A percentile compares a stretch with the other conserved stretches of the same genome.
Evolutionary conservation across 2,329 filamentous ascomycete genomes (phyloP).

Genomic region (Botryotinia narcissicola): DNA sequence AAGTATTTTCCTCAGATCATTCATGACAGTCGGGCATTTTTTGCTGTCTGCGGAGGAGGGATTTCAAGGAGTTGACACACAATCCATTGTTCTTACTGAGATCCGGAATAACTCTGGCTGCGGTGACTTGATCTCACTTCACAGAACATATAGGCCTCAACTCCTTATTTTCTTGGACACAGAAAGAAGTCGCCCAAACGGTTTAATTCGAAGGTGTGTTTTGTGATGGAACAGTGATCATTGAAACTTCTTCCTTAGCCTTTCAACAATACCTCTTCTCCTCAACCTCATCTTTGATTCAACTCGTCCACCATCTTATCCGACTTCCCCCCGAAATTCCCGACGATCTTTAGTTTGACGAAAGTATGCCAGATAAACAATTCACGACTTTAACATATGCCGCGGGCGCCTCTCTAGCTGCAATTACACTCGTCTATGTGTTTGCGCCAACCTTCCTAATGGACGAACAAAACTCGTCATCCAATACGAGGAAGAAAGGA

Average conservation of each 20-base stretch:
- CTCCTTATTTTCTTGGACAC: conserved; percentile 9
- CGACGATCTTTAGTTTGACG: conserved; percentile 9
- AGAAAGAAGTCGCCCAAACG: background rate
- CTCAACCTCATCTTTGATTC: conserved; percentile 9
- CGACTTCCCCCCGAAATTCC: background rate
- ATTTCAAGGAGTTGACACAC: background rate
- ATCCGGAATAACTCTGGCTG: conserved; percentile 5
- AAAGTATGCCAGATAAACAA: conserved; percentile 73
- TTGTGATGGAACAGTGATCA: conserved; percentile 13
- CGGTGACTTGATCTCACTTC: background rate
- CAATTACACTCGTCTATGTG: conserved; percentile 92
- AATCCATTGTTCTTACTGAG: background rate
- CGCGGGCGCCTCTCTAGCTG: conserved; percentile 90
- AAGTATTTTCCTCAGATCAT: background rate
- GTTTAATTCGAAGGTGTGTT: conserved; percentile 16
- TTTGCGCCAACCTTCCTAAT: conserved; percentile 97
- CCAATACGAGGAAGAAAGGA: conserved; percentile 66
- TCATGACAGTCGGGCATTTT: background rate
- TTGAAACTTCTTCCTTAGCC: background rate
- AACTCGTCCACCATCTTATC: conserved; percentile 18
- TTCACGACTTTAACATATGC: conserved; percentile 88
- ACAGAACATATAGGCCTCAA: conserved; percentile 1
- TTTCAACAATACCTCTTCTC: background rate
- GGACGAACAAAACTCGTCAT: conserved; percentile 66
- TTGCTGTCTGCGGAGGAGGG: background rate